Conservation (phyloP, 768 basidiomycete species). For the Agaricus sinodeliciosus region DNA sequence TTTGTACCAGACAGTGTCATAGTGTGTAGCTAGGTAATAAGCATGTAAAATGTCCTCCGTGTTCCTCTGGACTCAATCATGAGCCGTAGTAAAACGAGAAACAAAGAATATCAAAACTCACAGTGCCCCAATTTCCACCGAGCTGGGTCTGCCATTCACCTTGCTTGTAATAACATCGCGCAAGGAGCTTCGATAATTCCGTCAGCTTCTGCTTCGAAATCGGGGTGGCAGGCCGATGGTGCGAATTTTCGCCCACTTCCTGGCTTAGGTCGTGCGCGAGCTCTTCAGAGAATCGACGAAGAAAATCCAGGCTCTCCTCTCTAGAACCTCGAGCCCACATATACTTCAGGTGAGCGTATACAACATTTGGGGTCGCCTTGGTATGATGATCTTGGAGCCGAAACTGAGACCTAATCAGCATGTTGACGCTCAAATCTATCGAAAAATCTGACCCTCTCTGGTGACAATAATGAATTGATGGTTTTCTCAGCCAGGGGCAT, state of each 20-base stretch:
- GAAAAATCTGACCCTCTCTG: slow-evolving; percentile 46
- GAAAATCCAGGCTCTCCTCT: slow-evolving; percentile 73
- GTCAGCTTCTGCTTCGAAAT: slow-evolving; percentile 54
- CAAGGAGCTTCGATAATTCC: slow-evolving; percentile 79
- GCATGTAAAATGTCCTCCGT: slow-evolving; percentile 78
- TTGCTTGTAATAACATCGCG: slow-evolving; percentile 93
- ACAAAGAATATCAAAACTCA: no score
- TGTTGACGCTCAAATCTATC: background rate
- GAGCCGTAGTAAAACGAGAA: no score
- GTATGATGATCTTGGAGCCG: slow-evolving; percentile 45
- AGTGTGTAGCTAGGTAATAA: slow-evolving; percentile 82
- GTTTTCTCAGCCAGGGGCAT: slow-evolving; percentile 97
- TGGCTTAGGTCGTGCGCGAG: slow-evolving; percentile 69
- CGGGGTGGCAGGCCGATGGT: slow-evolving; percentile 31
- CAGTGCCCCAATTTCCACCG: slow-evolving; percentile 72
- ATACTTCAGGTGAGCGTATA: slow-evolving; percentile 93
- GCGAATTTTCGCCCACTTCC: slow-evolving; percentile 43
- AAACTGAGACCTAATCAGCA: slow-evolving; percentile 29
- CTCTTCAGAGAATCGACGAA: slow-evolving; percentile 75
- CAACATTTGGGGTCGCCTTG: slow-evolving; percentile 90
- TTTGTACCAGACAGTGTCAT: slow-evolving; percentile 96
- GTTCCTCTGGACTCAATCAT: slow-evolving; percentile 48
- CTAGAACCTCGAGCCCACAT: slow-evolving; percentile 87
- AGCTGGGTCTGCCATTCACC: slow-evolving; percentile 90
- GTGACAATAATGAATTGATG: slow-evolving; percentile 82